Evolutionary conservation across 805 yeast species (phyloP), one percentile per base, ranked within the genome.

Genomic region (Huiozyma sinensis): DNA sequence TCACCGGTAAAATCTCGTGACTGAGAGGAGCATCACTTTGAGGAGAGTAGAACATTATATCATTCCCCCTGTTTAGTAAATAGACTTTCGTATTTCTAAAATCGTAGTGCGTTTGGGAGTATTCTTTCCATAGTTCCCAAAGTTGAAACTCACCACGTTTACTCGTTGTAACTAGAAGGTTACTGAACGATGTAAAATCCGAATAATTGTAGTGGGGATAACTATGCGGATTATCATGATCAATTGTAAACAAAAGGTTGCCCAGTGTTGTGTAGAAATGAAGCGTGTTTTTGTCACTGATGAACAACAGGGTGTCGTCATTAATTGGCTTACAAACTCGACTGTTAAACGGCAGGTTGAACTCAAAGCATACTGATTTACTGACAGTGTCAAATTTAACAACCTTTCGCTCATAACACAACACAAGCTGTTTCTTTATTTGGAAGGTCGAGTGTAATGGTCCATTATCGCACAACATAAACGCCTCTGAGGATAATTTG

Each of bases 51-150:
- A 58, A 36, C 36, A 58, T 44, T 33, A 61, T 50, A 41, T 60
- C 58, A 33, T 60, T 61, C n/a, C 50, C 49, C n/a, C 50, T 49
- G 41, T 55, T 47, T 13, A 62, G 41, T 28, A 55, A 50, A 39
- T 51, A 52, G 6, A 55, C 45, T n/a, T 46, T 46, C 4, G 54
- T 49, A 8, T 42, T 31, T 31, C 63, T 50, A 11, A 55, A 50
- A 48, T 62, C 54, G 17, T 53, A 50, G 24, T 43, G 44, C 2
- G 53, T 47, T 10, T 53, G 52, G 8, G 39, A 37, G 11, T 44
- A 33, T 45, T 56, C 57, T 47, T 54, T 53, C 61, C 63, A 62
- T 28, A 57, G 42, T 29, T 52, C 45, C 60, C 64, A 57, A 3
- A 50, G 12, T 39, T 55, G 56, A 30, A 55, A 54, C 6, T 48